Evolutionary conservation across 306 rosid genomes (phyloP).

Genomic region (Trifolium subterraneum): DNA sequence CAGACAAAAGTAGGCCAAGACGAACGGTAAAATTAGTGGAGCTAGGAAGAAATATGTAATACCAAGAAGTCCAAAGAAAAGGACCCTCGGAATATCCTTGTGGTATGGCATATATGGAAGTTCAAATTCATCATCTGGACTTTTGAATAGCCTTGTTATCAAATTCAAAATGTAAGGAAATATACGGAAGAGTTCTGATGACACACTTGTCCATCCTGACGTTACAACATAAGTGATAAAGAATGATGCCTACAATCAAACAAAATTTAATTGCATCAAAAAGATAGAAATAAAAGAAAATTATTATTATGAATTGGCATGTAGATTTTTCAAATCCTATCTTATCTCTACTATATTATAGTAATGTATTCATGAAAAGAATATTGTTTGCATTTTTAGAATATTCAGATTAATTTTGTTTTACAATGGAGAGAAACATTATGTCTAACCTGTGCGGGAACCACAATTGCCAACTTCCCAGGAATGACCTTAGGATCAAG

Average conservation of each 20-base stretch:
- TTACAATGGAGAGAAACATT: conserved; percentile 35
- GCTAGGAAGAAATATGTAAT: conserved; percentile 90
- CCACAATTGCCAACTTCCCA: conserved; percentile 68
- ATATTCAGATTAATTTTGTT: not conserved
- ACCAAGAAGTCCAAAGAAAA: conserved; percentile 94
- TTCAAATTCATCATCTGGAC: conserved; percentile 58
- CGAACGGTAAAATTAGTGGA: conserved; percentile 91
- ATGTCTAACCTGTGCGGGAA: conserved; percentile 88
- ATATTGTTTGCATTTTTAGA: not conserved
- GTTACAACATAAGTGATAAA: conserved; percentile 95
- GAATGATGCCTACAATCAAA: conserved; percentile 79
- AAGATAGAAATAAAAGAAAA: conserved; percentile 33
- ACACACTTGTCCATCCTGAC: conserved; percentile 88
- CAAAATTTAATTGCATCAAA: conserved; percentile 43
- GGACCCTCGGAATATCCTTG: conserved; percentile 78
- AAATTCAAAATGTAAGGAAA: conserved; percentile 64
- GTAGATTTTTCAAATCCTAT: not conserved
- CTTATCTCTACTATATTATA: too few species aligned
- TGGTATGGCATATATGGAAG: conserved; percentile 74
- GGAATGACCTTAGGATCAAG: conserved; percentile 83
- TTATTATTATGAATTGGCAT: conserved; percentile 14
- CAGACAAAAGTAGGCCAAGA: conserved; percentile 75
- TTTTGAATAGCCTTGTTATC: conserved; percentile 61
- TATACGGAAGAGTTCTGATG: conserved; percentile 82
- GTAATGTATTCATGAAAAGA: too few species aligned